A percentile compares a stretch with the other conserved stretches of the same genome.
phyloP scores from a whole-genome alignment of 1,284 basidiomycete species.

The Wallemia ichthyophaga region DNA sequence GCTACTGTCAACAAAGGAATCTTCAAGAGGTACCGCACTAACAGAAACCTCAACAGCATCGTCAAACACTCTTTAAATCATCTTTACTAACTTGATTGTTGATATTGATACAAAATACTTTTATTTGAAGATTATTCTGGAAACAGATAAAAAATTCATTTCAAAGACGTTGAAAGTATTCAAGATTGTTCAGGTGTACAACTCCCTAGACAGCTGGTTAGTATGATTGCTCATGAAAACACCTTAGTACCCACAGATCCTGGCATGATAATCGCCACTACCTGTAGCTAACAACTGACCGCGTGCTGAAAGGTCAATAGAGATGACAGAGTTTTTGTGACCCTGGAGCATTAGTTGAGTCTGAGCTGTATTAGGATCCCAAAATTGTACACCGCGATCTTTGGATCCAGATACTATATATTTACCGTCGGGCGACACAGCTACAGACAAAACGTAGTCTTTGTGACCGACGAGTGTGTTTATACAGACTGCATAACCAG shows the following conservation, averaged over 20 bases:
- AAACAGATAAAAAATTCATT: no score
- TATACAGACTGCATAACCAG: conserved; percentile 46
- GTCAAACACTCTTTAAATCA: no score
- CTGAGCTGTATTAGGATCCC: conserved; percentile 43
- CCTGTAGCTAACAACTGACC: conserved; percentile 53
- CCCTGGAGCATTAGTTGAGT: conserved; percentile 61
- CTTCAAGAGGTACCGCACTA: neutral
- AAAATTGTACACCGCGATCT: conserved; percentile 63
- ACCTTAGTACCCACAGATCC: conserved; percentile 31
- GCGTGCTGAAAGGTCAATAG: conserved; percentile 44
- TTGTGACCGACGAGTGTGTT: conserved; percentile 8
- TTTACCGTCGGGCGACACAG: conserved; percentile 50
- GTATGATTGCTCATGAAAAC: neutral
- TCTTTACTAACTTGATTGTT: neutral
- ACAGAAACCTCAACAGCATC: neutral
- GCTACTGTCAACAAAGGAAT: neutral
- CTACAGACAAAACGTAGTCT: conserved; percentile 50
- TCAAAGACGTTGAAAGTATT: no score
- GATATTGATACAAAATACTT: no score
- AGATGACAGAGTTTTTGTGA: conserved; percentile 71
- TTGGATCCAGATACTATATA: conserved; percentile 77
- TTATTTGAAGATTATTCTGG: no score
- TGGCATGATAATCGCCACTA: conserved; percentile 53
- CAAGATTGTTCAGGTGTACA: neutral
- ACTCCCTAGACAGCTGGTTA: neutral